Evolutionary conservation across 371 early-diverging fungal species (phyloP).

Genomic region (Funneliformis caledonium): DNA sequence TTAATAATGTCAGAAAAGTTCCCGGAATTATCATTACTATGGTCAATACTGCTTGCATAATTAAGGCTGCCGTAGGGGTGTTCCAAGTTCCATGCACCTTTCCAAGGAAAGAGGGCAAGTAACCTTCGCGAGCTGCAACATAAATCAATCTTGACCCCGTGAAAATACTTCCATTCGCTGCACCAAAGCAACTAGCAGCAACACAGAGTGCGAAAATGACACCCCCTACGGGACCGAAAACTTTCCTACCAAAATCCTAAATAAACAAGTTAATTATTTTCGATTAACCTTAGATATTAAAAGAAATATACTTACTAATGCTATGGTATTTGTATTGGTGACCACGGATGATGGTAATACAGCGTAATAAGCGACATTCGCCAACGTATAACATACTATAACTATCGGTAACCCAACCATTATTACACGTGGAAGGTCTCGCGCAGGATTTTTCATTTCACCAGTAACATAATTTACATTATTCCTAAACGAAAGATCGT

Average conservation of each 20-base stretch:
- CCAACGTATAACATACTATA: constrained; percentile 76
- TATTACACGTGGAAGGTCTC: constrained; percentile 76
- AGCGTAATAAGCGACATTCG: constrained; percentile 87
- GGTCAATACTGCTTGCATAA: constrained; percentile 67
- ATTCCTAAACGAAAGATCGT: constrained; percentile 55
- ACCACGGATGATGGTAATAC: constrained; percentile 76
- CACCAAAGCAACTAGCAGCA: constrained; percentile 77
- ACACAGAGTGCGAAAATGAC: constrained; percentile 77
- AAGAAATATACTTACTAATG: constrained; percentile 51
- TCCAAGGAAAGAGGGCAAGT: constrained; percentile 73
- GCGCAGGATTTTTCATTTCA: constrained; percentile 86
- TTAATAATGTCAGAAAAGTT: constrained; percentile 69
- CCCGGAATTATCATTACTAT: constrained; percentile 69
- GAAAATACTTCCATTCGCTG: constrained; percentile 77
- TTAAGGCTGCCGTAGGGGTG: constrained; percentile 73
- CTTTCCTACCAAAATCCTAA: constrained; percentile 72
- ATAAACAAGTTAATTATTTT: not conserved
- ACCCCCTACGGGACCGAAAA: constrained; percentile 75
- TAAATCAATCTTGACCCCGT: constrained; percentile 77
- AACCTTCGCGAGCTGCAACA: constrained; percentile 72
- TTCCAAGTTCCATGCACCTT: constrained; percentile 60
- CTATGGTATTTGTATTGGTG: constrained; percentile 69
- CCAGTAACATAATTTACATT: constrained; percentile 88
- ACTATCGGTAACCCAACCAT: constrained; percentile 77
- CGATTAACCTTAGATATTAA: not conserved